Evolutionary conservation across 306 rosid species (phyloP).

Genomic region (Ormosia semicastrata): DNA sequence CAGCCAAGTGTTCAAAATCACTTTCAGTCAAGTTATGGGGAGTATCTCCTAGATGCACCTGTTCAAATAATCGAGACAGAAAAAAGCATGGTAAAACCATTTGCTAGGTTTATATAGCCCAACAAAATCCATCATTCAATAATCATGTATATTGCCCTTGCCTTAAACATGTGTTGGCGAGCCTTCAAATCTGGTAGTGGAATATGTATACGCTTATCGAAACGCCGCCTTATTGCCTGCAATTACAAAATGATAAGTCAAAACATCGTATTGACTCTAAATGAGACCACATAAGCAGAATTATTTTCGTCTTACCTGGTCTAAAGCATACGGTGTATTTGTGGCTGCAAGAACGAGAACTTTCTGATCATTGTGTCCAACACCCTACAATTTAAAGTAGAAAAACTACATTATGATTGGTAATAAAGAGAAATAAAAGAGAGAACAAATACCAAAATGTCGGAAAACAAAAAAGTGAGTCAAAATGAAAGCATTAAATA

Average conservation of each 20-base stretch:
- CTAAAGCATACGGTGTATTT: slow-evolving; percentile 94
- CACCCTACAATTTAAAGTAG: slow-evolving; percentile 60
- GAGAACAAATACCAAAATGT: background rate
- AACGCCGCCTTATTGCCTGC: slow-evolving; percentile 98
- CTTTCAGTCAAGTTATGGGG: slow-evolving; percentile 86
- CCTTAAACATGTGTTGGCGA: slow-evolving; percentile 98
- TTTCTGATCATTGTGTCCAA: slow-evolving; percentile 90
- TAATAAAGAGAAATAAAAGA: background rate
- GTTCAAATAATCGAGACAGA: slow-evolving; percentile 34
- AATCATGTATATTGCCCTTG: slow-evolving; percentile 34
- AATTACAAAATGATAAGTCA: slow-evolving; percentile 37
- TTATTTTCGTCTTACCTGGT: slow-evolving; percentile 63
- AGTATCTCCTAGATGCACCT: slow-evolving; percentile 99
- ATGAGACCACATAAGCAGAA: background rate
- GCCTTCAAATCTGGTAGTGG: slow-evolving; percentile 98
- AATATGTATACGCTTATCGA: slow-evolving; percentile 96
- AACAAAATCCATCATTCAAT: slow-evolving; percentile 19
- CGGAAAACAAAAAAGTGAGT: background rate
- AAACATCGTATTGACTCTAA: slow-evolving; percentile 12
- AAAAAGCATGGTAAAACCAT: slow-evolving; percentile 6
- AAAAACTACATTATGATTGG: slow-evolving; percentile 14
- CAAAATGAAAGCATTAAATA: background rate
- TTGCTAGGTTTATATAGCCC: slow-evolving; percentile 16
- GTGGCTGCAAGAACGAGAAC: slow-evolving; percentile 99
- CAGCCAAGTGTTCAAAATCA: slow-evolving; percentile 83